Conservation (phyloP, 192 early-diverging fungal species). For the Fimicolochytrium jonesii region DNA sequence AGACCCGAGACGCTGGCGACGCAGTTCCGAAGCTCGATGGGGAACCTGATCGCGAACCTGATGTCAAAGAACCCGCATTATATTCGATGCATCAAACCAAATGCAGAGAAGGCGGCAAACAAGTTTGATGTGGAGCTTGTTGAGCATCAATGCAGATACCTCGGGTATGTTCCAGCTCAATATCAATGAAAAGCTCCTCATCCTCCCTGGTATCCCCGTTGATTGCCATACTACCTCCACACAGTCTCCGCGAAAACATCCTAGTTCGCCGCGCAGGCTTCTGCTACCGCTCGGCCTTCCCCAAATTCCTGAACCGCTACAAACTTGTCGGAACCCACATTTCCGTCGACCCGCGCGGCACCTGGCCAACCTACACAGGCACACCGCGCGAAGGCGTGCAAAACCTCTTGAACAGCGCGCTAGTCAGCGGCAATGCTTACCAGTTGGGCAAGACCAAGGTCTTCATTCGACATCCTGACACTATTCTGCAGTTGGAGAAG, state of each 20-base stretch:
- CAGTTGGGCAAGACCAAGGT: conserved; percentile 85
- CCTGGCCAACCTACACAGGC: conserved; percentile 9
- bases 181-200: background rate
- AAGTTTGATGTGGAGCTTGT: conserved; percentile 87
- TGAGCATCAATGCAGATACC: conserved; percentile 83
- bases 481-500: conserved; percentile 21
- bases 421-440: conserved; percentile 72
- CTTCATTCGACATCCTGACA: conserved; percentile 84
- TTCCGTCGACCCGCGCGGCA: background rate
- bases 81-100: conserved; percentile 84
- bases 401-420: no score
- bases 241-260: conserved; percentile 82
- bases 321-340: no score
- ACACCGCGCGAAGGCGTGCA: no score
- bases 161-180: conserved; percentile 60
- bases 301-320: conserved; percentile 70
- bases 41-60: conserved; percentile 27
- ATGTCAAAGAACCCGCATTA: conserved; percentile 30
- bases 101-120: conserved; percentile 81
- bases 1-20: conserved; percentile 31
- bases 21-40: conserved; percentile 14
- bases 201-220: background rate
- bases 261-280: conserved; percentile 93
- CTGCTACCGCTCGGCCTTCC: conserved; percentile 88
- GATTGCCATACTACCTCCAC: conserved; percentile 22